These are phyloP conservation scores for Arachnomyces sp. DNA, from an alignment of 2,329 filamentous ascomycete genomes.

Conservation along the genomic window DNA sequence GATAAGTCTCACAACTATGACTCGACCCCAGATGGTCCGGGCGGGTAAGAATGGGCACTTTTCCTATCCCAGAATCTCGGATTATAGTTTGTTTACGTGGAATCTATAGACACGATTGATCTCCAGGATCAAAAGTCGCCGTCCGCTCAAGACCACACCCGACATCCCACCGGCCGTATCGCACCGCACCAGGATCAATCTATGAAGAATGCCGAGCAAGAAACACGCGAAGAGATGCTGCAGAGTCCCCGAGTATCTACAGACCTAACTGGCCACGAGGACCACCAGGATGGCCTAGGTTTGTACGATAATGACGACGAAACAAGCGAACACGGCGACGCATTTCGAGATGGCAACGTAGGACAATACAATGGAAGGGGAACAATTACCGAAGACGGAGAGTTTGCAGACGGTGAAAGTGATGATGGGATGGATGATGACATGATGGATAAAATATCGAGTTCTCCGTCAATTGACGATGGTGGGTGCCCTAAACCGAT, in stretches of 20 bases:
- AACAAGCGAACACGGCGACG: slow-evolving; percentile 1
- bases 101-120: slow-evolving; percentile 77
- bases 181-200: slow-evolving; percentile 81
- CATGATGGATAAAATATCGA: slow-evolving; percentile 97
- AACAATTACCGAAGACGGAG: slow-evolving; percentile 19
- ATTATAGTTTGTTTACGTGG: neutral
- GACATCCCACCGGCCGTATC: slow-evolving; percentile 49
- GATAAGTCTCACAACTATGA: slow-evolving; percentile 24
- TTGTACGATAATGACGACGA: slow-evolving; percentile 17
- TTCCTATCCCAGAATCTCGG: no score
- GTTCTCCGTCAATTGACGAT: slow-evolving; percentile 97
- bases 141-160: slow-evolving; percentile 73
- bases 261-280: slow-evolving; percentile 38
- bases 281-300: slow-evolving; percentile 25
- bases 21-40: slow-evolving; percentile 39
- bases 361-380: neutral
- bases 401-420: slow-evolving; percentile 37
- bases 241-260: slow-evolving; percentile 56
- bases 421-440: slow-evolving; percentile 77
- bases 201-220: slow-evolving; percentile 70
- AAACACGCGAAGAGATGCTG: slow-evolving; percentile 64
- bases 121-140: slow-evolving; percentile 77
- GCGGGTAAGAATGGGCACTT: slow-evolving; percentile 31
- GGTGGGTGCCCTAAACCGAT: slow-evolving; percentile 60
- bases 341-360: no score